phyloP scores from a whole-genome alignment of 2,329 filamentous ascomycete genomes.

The Neoascochyta sp. region DNA sequence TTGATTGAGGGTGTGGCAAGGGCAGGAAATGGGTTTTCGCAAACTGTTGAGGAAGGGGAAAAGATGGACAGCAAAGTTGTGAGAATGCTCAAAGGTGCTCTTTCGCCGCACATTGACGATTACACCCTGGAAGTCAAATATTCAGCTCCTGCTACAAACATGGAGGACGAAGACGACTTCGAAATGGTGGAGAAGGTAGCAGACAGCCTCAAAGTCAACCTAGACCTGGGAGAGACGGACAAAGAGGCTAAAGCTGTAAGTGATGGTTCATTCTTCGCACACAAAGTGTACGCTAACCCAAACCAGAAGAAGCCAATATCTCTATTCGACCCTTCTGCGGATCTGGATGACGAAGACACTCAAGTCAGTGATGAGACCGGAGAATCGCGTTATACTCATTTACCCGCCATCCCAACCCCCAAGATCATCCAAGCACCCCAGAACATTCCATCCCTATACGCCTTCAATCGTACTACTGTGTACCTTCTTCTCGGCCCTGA shows the following conservation, averaged over 20 bases:
- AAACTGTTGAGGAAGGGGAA: conserved; percentile 60
- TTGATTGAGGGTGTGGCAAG: conserved; percentile 58
- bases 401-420: conserved; percentile 54
- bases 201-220: conserved; percentile 47
- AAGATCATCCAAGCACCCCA: conserved; percentile 62
- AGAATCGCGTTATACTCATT: conserved; percentile 45
- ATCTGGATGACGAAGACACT: conserved; percentile 42
- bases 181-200: conserved; percentile 59
- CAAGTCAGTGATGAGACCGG: conserved; percentile 20
- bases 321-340: conserved; percentile 53
- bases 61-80: conserved; percentile 67
- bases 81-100: conserved; percentile 68
- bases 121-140: conserved; percentile 64
- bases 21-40: conserved; percentile 57
- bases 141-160: conserved; percentile 17
- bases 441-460: conserved; percentile 61
- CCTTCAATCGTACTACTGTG: conserved; percentile 62
- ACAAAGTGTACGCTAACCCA: conserved; percentile 1
- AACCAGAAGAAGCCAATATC: conserved; percentile 50
- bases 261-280: conserved; percentile 7
- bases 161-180: conserved; percentile 50
- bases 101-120: conserved; percentile 63
- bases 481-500: conserved; percentile 62
- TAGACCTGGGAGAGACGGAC: conserved; percentile 16
- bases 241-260: conserved; percentile 7